Base-by-base conservation (phyloP, 768 basidiomycete genomes). In the Serendipita sp. region DNA sequence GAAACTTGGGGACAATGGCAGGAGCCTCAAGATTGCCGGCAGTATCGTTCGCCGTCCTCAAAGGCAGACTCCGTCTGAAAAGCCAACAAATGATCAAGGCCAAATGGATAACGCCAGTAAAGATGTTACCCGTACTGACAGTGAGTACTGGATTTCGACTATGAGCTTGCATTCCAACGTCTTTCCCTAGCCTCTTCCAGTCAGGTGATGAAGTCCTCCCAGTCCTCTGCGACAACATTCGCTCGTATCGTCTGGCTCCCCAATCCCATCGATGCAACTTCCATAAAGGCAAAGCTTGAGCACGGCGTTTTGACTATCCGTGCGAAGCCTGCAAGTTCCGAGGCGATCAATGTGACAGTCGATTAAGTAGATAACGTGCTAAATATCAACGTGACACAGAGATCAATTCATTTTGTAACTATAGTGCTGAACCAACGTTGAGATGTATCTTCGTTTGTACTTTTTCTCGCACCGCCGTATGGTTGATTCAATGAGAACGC, bases 241-340 rank as follows among this genome's bases (percentile, higher is more conserved):
- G 77, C 79, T 14, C 79, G 88, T 60, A 88, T 85, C 0, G 77
- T 90, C 14, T 84, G 83, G 80, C 75, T 90, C 26, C 85, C 87
- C 33, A 78, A 76, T 11, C 76, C 82, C 4, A 76, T 86, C 0
- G 82, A 88, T 67, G 71, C 74, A 33, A 74, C 74, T 31, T 77
- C 76, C 62, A 81, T 88, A 22, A 72, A 75, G 0, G 88, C 86
- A 16, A 84, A 81, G 67, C 72, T 90, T 66, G 72, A 77, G 26
- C 81, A 89, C 63, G 88, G 88, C 3, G 77, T 90, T 26, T 78
- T 90, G 58, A 84, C 79, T 2, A 67, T 90, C 44, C 79, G 73
- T 4, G 74, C 83, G 16, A 77, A 80, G 13, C 86, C 84, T 70
- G 75, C 77, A n/a, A 79, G 82, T 65, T 16, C 14, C 11, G 84